These are phyloP conservation scores for Henningerozyma blattae DNA, from an alignment of 805 yeast species.

Conservation along the genomic window DNA sequence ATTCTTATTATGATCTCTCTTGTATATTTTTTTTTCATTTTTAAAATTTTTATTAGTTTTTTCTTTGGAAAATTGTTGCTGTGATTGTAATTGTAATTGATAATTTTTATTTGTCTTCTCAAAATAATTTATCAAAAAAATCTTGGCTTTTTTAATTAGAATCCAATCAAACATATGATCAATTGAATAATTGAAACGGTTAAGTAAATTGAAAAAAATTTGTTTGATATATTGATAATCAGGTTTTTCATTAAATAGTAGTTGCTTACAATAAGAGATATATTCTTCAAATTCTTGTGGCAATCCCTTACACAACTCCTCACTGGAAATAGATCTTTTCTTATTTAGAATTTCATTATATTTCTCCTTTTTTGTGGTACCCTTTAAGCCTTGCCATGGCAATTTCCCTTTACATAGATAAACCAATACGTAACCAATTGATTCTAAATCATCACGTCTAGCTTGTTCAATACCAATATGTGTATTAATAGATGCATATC, in stretches of 20 bases:
- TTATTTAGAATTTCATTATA: conserved; percentile 93
- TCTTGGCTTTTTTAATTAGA: conserved; percentile 1
- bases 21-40: no score
- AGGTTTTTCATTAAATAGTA: conserved; percentile 93
- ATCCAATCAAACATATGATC: conserved; percentile 98
- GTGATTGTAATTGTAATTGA: background rate
- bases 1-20: no score
- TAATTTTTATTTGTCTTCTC: conserved; percentile 5
- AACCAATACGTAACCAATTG: conserved; percentile 85
- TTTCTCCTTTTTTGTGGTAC: conserved; percentile 93
- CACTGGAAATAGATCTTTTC: conserved; percentile 82
- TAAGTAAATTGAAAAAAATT: conserved; percentile 77
- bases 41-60: no score
- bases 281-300: conserved; percentile 85
- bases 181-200: conserved; percentile 79
- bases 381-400: conserved; percentile 98
- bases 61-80: no score
- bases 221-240: conserved; percentile 84
- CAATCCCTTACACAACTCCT: conserved; percentile 77
- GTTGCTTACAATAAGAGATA: conserved; percentile 76
- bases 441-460: conserved; percentile 92
- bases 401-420: conserved; percentile 91
- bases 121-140: conserved; percentile 1
- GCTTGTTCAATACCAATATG: conserved; percentile 95
- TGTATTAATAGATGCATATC: conserved; percentile 91